Evolutionary conservation across 345 rosid genomes (phyloP).

Genomic region (Syzygium oleosum): DNA sequence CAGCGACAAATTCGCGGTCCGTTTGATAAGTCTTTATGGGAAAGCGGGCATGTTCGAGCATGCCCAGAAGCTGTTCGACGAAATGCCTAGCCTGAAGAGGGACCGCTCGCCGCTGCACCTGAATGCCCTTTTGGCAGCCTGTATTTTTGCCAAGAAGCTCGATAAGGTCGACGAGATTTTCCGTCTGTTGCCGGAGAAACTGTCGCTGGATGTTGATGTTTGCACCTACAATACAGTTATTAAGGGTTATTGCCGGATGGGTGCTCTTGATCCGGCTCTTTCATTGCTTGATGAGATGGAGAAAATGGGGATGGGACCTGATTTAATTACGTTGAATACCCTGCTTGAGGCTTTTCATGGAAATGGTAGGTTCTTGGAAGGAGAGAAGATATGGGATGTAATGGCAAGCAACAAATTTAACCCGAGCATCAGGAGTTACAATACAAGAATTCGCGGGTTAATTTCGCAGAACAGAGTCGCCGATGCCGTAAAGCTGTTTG

Average conservation of each 20-base stretch:
- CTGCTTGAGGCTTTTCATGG: conserved; percentile 14
- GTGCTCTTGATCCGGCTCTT: conserved; percentile 11
- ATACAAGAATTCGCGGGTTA: conserved; percentile 19
- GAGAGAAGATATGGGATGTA: conserved; percentile 17
- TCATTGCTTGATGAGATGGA: conserved; percentile 15
- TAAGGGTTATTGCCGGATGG: conserved; percentile 19
- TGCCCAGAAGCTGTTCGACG: conserved; percentile 30
- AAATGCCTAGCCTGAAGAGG: conserved; percentile 23
- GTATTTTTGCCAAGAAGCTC: conserved; percentile 3
- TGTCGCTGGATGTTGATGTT: conserved; percentile 11
- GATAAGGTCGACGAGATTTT: conserved; percentile 8
- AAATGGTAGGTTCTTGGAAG: conserved; percentile 16
- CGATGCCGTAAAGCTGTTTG: conserved; percentile 13
- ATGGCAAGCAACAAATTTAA: conserved; percentile 16
- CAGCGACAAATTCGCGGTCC: conserved; percentile 10
- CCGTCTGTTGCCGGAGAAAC: conserved; percentile 1
- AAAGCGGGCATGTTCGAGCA: conserved; percentile 18
- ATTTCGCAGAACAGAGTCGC: not conserved
- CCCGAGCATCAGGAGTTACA: conserved; percentile 14
- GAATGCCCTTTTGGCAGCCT: conserved; percentile 18
- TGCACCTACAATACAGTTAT: conserved; percentile 15
- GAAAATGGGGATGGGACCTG: conserved; percentile 7
- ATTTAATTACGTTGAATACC: conserved; percentile 15
- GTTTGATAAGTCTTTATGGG: conserved; percentile 14
- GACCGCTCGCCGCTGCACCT: conserved; percentile 13